phyloP scores from a whole-genome alignment of 176 grass and related monocot species.

The Eragrostis curvula region DNA sequence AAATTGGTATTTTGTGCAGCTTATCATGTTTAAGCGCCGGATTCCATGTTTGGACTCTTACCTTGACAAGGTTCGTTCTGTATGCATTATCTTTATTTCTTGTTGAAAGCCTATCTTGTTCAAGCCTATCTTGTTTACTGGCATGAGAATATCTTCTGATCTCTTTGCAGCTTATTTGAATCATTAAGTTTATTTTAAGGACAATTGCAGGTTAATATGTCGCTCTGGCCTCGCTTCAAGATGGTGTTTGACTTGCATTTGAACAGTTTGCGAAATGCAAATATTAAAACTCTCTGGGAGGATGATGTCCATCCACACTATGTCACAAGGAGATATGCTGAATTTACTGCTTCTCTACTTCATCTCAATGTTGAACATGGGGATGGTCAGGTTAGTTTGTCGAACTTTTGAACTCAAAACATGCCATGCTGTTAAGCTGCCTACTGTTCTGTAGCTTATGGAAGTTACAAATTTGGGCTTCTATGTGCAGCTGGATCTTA shows the following conservation, averaged over 20 bases:
- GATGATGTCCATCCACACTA: constrained; percentile 98
- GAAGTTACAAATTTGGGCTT: constrained; percentile 27
- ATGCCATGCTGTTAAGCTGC: constrained; percentile 26
- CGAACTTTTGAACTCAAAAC: constrained; percentile 21
- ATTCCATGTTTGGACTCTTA: constrained; percentile 98
- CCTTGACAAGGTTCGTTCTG: constrained; percentile 87
- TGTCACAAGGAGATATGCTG: constrained; percentile 89
- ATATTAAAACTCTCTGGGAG: constrained; percentile 91
- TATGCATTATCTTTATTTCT: constrained; percentile 3
- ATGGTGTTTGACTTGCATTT: constrained; percentile 99
- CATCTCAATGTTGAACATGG: constrained; percentile 98
- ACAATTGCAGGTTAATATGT: constrained; percentile 79
- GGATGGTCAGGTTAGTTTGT: constrained; percentile 87
- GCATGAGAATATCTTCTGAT: constrained; percentile 20
- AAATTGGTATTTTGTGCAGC: constrained; percentile 60
- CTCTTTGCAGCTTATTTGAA: constrained; percentile 24
- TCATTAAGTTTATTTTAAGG: constrained; percentile 20
- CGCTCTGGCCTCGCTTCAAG: constrained; percentile 97
- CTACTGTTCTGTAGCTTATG: constrained; percentile 15
- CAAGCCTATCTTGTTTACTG: neutral
- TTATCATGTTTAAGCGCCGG: constrained; percentile 96
- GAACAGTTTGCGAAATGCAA: constrained; percentile 89
- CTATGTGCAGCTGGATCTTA: constrained; percentile 85
- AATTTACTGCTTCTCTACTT: constrained; percentile 94
- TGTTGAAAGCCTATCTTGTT: neutral